Conservation (phyloP, 106 monocot species). For the Gastrodia elata region DNA sequence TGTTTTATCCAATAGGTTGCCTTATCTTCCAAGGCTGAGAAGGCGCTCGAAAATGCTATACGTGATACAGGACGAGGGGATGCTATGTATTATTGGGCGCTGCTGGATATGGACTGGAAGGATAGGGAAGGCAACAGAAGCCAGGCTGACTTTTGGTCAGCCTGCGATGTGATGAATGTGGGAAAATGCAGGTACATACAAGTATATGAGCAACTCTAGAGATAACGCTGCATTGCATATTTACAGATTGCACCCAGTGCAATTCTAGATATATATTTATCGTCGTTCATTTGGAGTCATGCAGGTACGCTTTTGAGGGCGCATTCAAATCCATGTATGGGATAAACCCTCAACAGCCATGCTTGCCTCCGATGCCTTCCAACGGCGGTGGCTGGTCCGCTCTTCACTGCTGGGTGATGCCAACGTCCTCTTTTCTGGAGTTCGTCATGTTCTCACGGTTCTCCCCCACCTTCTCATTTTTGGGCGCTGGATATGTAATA, state of each 20-base stretch:
- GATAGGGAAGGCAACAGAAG: constrained; percentile 5
- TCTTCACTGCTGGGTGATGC: constrained; percentile 97
- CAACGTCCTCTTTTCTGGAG: constrained; percentile 82
- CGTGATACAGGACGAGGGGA: constrained; percentile 43
- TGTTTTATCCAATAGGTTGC: constrained; percentile 40
- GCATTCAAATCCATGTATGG: constrained; percentile 73
- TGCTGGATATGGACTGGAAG: constrained; percentile 26
- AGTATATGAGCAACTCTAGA: neutral
- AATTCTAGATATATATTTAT: too few relatives aligned
- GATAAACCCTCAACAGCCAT: constrained; percentile 23
- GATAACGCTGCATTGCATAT: too few relatives aligned
- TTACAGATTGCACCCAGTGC: too few relatives aligned
- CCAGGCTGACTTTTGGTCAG: constrained; percentile 71
- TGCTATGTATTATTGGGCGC: constrained; percentile 72
- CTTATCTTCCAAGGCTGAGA: constrained; percentile 53
- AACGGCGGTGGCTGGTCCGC: constrained; percentile 63
- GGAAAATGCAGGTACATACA: constrained; percentile 73
- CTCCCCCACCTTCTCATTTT: neutral
- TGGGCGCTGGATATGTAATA: too few relatives aligned
- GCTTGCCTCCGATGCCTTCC: constrained; percentile 79
- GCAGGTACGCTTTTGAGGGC: constrained; percentile 53
- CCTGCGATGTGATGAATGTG: constrained; percentile 73
- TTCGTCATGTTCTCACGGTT: constrained; percentile 93
- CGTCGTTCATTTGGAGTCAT: neutral
- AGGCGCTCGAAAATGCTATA: constrained; percentile 40